Evolutionary conservation across 306 rosid species (phyloP).

Genomic region (Calophaca sinica): DNA sequence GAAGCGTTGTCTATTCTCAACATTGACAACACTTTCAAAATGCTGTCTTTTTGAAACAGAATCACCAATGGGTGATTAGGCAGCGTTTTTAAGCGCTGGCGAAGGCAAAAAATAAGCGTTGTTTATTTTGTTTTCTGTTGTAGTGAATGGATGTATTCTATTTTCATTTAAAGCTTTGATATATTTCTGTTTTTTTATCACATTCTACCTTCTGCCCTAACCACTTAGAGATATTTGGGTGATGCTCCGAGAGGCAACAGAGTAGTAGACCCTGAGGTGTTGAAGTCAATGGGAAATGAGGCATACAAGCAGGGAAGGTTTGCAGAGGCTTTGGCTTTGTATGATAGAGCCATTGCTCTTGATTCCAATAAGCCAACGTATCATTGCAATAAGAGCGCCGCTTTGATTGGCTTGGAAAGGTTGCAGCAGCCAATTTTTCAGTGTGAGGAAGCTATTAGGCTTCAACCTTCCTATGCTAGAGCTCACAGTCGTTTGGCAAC

Average conservation of each 20-base stretch:
- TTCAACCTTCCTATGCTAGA: conserved; percentile 81
- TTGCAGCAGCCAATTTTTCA: conserved; percentile 67
- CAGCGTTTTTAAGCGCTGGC: too few relatives aligned
- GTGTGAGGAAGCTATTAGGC: conserved; percentile 74
- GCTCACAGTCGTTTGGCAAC: conserved; percentile 89
- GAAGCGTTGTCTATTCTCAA: too few relatives aligned
- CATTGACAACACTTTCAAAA: too few relatives aligned
- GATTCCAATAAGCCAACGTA: conserved; percentile 77
- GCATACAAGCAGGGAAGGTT: conserved; percentile 75
- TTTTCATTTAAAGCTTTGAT: too few relatives aligned
- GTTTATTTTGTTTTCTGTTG: too few relatives aligned
- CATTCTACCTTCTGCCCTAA: too few relatives aligned
- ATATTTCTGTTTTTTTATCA: too few relatives aligned
- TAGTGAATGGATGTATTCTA: too few relatives aligned
- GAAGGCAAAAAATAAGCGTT: too few relatives aligned
- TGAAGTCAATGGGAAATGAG: conserved; percentile 88
- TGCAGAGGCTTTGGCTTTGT: conserved; percentile 74
- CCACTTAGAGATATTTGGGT: too few relatives aligned
- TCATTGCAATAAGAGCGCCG: conserved; percentile 84
- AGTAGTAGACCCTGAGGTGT: conserved; percentile 69
- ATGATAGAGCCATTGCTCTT: conserved; percentile 75
- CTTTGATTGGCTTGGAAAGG: conserved; percentile 73
- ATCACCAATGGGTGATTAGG: too few relatives aligned
- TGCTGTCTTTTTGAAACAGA: too few relatives aligned
- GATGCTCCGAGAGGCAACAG: conserved; percentile 42